Evolutionary conservation across 1,284 basidiomycete genomes (phyloP).

Genomic region (Apiotrichum gracile): DNA sequence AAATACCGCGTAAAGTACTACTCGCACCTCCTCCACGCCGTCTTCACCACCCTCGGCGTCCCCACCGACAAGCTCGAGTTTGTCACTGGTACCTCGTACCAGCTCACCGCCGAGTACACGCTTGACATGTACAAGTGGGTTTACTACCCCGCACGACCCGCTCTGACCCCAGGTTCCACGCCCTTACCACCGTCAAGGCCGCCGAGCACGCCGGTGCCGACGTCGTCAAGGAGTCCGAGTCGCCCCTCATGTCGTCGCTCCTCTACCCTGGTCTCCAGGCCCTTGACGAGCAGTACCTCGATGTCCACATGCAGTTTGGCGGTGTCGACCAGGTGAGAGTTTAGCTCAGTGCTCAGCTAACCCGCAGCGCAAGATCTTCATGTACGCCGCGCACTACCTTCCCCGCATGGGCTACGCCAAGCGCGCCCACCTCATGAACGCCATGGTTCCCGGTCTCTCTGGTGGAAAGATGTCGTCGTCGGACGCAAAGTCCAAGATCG

Average conservation of each 20-base stretch:
- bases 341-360: not conserved
- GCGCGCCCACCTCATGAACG: constrained; percentile 96
- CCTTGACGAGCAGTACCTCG: constrained; percentile 94
- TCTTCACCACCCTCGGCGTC: constrained; percentile 83
- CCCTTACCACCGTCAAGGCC: constrained; percentile 89
- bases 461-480: constrained; percentile 99
- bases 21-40: constrained; percentile 69
- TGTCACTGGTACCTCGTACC: constrained; percentile 74
- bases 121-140: constrained; percentile 76
- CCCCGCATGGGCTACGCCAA: constrained; percentile 89
- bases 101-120: constrained; percentile 85
- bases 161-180: constrained; percentile 56
- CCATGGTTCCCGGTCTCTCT: constrained; percentile 90
- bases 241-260: constrained; percentile 80
- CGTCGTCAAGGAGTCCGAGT: constrained; percentile 96
- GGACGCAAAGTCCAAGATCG: constrained; percentile 94
- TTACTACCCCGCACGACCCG: not conserved
- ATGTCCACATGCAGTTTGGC: constrained; percentile 95
- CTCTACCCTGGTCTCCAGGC: constrained; percentile 96
- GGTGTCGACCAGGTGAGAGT: constrained; percentile 91
- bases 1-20: constrained; percentile 88
- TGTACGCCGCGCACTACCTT: constrained; percentile 91
- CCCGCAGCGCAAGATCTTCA: constrained; percentile 91
- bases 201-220: constrained; percentile 99
- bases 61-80: constrained; percentile 79